These are phyloP conservation scores for Pogostemon cablin DNA, from an alignment of 257 asterid genomes.

Conservation along the genomic window DNA sequence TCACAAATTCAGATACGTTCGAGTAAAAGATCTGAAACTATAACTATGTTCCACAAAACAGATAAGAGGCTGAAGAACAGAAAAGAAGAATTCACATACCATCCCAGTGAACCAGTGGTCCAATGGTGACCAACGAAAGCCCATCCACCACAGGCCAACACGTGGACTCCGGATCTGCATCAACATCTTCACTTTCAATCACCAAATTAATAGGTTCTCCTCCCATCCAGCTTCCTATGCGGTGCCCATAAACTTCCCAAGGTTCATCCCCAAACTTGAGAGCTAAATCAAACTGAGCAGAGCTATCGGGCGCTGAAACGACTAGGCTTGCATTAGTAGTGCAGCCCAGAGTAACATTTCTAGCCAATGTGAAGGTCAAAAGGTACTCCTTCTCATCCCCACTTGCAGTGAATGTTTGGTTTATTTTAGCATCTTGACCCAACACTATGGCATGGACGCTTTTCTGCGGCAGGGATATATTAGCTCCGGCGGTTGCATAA, in stretches of 20 bases:
- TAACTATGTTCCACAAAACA: no score
- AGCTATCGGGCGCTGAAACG: slow-evolving; percentile 60
- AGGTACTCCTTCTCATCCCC: slow-evolving; percentile 42
- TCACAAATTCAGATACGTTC: no score
- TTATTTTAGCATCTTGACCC: slow-evolving; percentile 56
- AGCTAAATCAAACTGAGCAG: slow-evolving; percentile 42
- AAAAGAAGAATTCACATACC: slow-evolving; percentile 26
- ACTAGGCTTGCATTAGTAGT: slow-evolving; percentile 55
- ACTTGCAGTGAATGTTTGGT: slow-evolving; percentile 53
- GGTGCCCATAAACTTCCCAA: slow-evolving; percentile 57
- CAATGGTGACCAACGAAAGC: slow-evolving; percentile 40
- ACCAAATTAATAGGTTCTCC: slow-evolving; percentile 55
- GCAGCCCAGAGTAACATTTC: slow-evolving; percentile 44
- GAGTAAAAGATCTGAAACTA: no score
- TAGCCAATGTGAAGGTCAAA: slow-evolving; percentile 50
- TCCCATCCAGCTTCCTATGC: slow-evolving; percentile 56
- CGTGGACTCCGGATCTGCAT: slow-evolving; percentile 47
- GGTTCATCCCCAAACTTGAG: slow-evolving; percentile 40
- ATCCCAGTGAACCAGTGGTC: slow-evolving; percentile 26
- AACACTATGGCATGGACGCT: slow-evolving; percentile 53
- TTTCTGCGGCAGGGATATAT: slow-evolving; percentile 30
- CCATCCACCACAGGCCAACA: slow-evolving; percentile 67
- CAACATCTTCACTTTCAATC: slow-evolving; percentile 46
- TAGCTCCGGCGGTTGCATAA: slow-evolving; percentile 41
- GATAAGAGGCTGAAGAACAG: background rate